Percentiles rank a stretch among this genome's conserved stretches.
phyloP scores from a whole-genome alignment of 768 basidiomycete genomes.

The Tricholoma hemisulphureum region DNA sequence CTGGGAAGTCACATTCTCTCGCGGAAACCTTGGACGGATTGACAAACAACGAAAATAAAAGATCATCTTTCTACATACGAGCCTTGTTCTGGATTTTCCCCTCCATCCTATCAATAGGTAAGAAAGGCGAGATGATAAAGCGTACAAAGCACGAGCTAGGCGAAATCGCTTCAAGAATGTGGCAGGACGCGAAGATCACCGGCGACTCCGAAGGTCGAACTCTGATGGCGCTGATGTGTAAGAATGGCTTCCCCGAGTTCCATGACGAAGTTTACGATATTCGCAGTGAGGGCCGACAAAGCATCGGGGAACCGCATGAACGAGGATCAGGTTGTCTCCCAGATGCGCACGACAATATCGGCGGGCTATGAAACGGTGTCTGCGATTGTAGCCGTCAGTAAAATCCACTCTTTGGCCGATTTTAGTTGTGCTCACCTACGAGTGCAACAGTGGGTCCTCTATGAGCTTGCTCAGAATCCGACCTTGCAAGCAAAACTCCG shows the following conservation, averaged over 20 bases:
- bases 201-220: constrained; percentile 45
- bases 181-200: constrained; percentile 50
- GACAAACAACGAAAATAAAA: constrained; percentile 58
- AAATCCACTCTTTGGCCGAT: constrained; percentile 12
- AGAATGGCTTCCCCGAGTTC: constrained; percentile 14
- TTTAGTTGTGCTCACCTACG: not conserved
- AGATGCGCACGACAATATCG: constrained; percentile 63
- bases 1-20: constrained; percentile 46
- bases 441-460: constrained; percentile 56
- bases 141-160: constrained; percentile 54
- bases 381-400: constrained; percentile 40
- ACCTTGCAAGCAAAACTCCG: constrained; percentile 56
- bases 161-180: constrained; percentile 48
- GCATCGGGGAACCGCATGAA: constrained; percentile 37
- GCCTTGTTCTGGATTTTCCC: constrained; percentile 63
- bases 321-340: constrained; percentile 53
- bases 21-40: constrained; percentile 55
- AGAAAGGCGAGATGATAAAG: constrained; percentile 58
- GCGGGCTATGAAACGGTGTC: constrained; percentile 60
- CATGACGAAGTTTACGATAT: not conserved
- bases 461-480: constrained; percentile 54
- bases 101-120: constrained; percentile 51
- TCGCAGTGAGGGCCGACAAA: constrained; percentile 43
- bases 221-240: constrained; percentile 57
- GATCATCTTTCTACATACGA: constrained; percentile 62